Conservation (phyloP, 345 rosid genomes). For the Brassica nigra region DNA sequence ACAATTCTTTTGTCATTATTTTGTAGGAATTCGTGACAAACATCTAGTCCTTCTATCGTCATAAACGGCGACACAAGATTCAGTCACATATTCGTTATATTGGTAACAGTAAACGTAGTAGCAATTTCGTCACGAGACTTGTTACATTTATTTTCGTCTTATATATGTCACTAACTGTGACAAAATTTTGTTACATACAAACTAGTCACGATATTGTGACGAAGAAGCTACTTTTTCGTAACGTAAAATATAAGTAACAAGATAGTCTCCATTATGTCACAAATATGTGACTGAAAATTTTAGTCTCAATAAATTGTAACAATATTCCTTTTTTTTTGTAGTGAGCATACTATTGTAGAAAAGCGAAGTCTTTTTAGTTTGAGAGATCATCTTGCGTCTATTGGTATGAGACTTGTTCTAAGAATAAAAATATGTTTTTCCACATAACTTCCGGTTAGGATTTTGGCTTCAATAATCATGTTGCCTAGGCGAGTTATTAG, state of each 20-base stretch:
- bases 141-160: neutral
- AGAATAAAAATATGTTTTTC: too few species aligned
- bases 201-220: neutral
- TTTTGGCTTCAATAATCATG: too few species aligned
- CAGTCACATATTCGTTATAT: neutral
- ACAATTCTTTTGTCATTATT: neutral
- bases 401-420: too few species aligned
- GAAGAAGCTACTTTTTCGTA: neutral
- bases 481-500: too few species aligned
- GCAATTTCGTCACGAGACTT: neutral
- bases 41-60: neutral
- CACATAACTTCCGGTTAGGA: too few species aligned
- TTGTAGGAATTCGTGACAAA: neutral
- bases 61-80: neutral
- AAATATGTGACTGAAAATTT: too few species aligned
- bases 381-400: too few species aligned
- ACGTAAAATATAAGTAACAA: neutral
- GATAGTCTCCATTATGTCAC: neutral
- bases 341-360: too few species aligned
- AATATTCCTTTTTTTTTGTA: too few species aligned
- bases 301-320: too few species aligned
- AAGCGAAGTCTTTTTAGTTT: too few species aligned
- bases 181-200: neutral
- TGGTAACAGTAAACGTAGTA: neutral
- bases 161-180: neutral